Conservation (phyloP, 1,139 yeast genomes). For the Suhomyces bokatorum region DNA sequence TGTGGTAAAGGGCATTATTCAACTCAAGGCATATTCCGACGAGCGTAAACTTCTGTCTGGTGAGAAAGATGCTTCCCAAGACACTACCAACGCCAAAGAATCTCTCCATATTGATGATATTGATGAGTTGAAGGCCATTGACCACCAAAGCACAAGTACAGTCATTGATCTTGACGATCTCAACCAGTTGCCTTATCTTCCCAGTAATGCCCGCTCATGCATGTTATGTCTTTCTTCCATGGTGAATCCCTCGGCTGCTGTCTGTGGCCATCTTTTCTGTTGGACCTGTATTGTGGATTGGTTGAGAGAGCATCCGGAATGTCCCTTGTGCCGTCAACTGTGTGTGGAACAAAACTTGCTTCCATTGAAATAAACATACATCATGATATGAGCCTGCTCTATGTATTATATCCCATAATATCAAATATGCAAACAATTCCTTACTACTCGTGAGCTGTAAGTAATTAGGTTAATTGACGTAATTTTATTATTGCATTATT, state of each 20-base stretch:
- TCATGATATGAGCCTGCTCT: background rate
- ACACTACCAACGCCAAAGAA: slow-evolving; percentile 10
- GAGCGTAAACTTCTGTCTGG: slow-evolving; percentile 6
- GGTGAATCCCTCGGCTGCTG: slow-evolving; percentile 81
- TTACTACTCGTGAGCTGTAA: no score
- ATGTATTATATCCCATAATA: background rate
- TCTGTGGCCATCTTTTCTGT: slow-evolving; percentile 92
- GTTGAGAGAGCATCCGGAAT: slow-evolving; percentile 85
- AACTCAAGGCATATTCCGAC: slow-evolving; percentile 33
- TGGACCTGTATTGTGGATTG: slow-evolving; percentile 91
- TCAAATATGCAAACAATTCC: no score
- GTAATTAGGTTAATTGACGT: no score
- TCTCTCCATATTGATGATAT: slow-evolving; percentile 9
- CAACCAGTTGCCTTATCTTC: slow-evolving; percentile 62
- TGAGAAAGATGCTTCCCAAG: slow-evolving; percentile 5
- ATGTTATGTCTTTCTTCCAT: slow-evolving; percentile 80
- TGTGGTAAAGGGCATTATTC: slow-evolving; percentile 44
- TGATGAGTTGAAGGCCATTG: slow-evolving; percentile 12
- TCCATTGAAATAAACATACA: slow-evolving; percentile 51
- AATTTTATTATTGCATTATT: no score
- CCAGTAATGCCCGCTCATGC: slow-evolving; percentile 70
- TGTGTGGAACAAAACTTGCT: slow-evolving; percentile 74
- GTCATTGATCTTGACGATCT: slow-evolving; percentile 59
- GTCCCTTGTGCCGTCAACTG: slow-evolving; percentile 85
- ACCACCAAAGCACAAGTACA: background rate